Percentiles rank a stretch among this genome's conserved stretches.
Conservation (phyloP, 768 basidiomycete genomes). For the Strobilomyces dryophilus region DNA sequence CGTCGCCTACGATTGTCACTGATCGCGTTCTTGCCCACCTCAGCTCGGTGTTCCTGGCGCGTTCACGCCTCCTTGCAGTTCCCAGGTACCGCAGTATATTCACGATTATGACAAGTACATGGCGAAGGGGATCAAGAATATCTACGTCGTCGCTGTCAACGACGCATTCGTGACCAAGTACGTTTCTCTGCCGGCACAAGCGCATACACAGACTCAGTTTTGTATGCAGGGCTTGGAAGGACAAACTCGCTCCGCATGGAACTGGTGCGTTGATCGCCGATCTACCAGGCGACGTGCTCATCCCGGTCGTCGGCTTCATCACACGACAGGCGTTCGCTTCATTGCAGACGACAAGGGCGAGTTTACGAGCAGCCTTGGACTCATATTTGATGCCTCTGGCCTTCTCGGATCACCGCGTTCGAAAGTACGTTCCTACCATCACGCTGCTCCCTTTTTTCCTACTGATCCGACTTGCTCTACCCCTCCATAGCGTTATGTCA, state of each 20-base stretch:
- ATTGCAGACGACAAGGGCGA: constrained; percentile 66
- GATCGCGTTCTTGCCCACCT: not conserved
- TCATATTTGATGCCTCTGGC: constrained; percentile 57
- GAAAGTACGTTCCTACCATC: constrained; percentile 38
- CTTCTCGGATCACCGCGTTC: constrained; percentile 65
- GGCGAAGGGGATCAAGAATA: constrained; percentile 67
- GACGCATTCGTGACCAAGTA: constrained; percentile 69
- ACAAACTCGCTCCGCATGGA: constrained; percentile 51
- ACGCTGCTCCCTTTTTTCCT: not conserved
- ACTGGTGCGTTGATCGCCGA: constrained; percentile 38
- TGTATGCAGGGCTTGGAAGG: constrained; percentile 58
- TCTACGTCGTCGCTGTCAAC: constrained; percentile 74
- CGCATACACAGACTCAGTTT: constrained; percentile 9
- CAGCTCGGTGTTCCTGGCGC: constrained; percentile 76
- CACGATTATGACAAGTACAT: constrained; percentile 65
- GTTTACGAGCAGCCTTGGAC: constrained; percentile 50
- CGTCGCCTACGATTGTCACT: not conserved
- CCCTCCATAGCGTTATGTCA: constrained; percentile 44
- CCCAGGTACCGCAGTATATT: constrained; percentile 63
- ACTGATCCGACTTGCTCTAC: not conserved
- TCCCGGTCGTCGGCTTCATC: not conserved
- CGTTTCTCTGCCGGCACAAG: not conserved
- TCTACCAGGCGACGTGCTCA: constrained; percentile 2
- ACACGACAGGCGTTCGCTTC: constrained; percentile 47
- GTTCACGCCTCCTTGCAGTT: constrained; percentile 69